These are phyloP conservation scores for Cenchrus americanus DNA, from an alignment of 176 grass and related monocot species.

Conservation along the genomic window DNA sequence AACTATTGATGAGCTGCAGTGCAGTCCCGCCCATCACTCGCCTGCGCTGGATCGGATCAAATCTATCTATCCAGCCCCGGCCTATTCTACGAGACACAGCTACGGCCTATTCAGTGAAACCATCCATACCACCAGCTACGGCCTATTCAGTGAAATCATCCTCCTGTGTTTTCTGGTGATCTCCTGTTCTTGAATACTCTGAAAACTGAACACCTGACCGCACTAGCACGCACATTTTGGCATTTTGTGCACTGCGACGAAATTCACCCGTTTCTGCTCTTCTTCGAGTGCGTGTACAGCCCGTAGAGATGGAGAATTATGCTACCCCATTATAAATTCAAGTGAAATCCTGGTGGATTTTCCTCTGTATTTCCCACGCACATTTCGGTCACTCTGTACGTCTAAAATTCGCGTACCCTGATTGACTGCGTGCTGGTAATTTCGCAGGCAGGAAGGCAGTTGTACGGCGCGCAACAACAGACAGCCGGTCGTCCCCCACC, in stretches of 20 bases:
- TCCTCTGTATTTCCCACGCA: neutral
- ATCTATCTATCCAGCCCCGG: neutral
- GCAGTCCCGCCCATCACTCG: slow-evolving; percentile 43
- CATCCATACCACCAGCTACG: neutral
- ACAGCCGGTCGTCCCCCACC: slow-evolving; percentile 49
- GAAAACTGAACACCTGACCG: neutral
- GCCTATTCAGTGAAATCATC: neutral
- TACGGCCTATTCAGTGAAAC: neutral
- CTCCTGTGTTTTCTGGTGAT: neutral
- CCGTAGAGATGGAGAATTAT: too few species aligned
- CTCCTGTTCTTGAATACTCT: neutral
- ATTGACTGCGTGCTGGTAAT: neutral
- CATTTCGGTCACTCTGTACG: neutral
- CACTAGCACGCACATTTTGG: neutral
- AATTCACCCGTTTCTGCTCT: neutral
- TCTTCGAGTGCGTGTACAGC: too few species aligned
- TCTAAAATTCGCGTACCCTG: neutral
- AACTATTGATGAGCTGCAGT: slow-evolving; percentile 26
- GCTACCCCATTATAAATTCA: neutral
- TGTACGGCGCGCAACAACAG: slow-evolving; percentile 35
- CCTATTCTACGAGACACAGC: neutral
- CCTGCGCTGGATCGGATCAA: neutral
- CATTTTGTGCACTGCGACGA: neutral
- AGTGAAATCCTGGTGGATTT: neutral
- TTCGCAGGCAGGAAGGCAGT: neutral